phyloP scores from a whole-genome alignment of 148 eudicot genomes.

The Vaccinium macrocarpon region DNA sequence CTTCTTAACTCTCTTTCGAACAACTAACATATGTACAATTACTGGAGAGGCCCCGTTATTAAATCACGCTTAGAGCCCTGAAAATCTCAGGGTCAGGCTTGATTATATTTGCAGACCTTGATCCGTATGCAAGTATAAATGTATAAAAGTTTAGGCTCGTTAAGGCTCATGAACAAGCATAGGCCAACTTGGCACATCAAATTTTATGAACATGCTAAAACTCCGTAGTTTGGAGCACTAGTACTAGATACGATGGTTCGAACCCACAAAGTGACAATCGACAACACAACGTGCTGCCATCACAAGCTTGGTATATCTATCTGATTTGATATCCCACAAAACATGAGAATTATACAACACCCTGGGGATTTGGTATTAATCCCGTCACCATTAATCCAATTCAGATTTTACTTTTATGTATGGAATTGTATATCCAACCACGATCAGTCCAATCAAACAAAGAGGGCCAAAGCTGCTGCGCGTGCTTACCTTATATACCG shows the following conservation, averaged over 20 bases:
- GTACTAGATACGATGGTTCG: background rate
- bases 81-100: too few species aligned
- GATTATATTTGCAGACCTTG: too few species aligned
- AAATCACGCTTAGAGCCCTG: too few species aligned
- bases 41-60: too few species aligned
- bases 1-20: too few species aligned
- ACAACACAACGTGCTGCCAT: background rate
- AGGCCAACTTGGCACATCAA: too few species aligned
- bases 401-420: background rate
- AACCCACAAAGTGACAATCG: background rate
- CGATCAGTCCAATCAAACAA: background rate
- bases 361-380: background rate
- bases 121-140: too few species aligned
- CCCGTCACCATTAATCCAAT: background rate
- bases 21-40: too few species aligned
- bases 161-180: too few species aligned
- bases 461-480: background rate
- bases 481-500: slow-evolving; percentile 79
- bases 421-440: background rate
- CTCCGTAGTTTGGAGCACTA: background rate
- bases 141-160: too few species aligned
- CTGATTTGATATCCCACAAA: background rate
- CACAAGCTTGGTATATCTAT: background rate
- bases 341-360: background rate
- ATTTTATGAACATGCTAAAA: too few species aligned